These are phyloP conservation scores for Zygosaccharomyces gambellarensis DNA, from an alignment of 805 yeast species.

Conservation along the genomic window DNA sequence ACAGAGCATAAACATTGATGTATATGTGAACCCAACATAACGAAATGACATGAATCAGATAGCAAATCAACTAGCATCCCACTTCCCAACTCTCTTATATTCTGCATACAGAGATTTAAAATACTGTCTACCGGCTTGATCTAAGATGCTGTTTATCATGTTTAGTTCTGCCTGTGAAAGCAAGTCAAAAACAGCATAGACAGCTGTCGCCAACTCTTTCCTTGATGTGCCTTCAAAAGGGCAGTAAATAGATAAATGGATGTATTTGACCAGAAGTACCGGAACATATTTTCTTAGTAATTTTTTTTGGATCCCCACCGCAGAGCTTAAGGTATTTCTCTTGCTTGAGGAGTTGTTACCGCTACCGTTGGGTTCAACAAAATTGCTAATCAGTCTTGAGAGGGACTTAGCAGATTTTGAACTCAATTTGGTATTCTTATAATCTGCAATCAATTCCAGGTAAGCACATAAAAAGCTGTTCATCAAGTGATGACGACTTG, in stretches of 20 bases:
- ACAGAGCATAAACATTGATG: background rate
- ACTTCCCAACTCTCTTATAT: slow-evolving; percentile 73
- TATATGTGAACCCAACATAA: background rate
- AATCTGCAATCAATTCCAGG: slow-evolving; percentile 43
- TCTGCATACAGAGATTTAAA: slow-evolving; percentile 65
- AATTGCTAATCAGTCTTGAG: slow-evolving; percentile 56
- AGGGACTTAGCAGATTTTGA: slow-evolving; percentile 43
- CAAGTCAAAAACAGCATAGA: slow-evolving; percentile 63
- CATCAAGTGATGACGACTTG: slow-evolving; percentile 69
- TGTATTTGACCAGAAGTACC: slow-evolving; percentile 52
- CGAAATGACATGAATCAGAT: background rate
- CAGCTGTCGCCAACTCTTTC: slow-evolving; percentile 48
- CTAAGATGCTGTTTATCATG: slow-evolving; percentile 59
- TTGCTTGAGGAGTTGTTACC: slow-evolving; percentile 22
- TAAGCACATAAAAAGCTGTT: slow-evolving; percentile 45
- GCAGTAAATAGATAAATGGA: slow-evolving; percentile 46
- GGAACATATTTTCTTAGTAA: slow-evolving; percentile 63
- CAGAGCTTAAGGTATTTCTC: slow-evolving; percentile 45
- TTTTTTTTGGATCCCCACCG: slow-evolving; percentile 50
- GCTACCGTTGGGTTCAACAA: slow-evolving; percentile 62
- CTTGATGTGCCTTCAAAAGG: slow-evolving; percentile 46
- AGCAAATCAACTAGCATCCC: slow-evolving; percentile 45
- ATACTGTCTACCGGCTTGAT: slow-evolving; percentile 61
- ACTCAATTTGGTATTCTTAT: slow-evolving; percentile 18
- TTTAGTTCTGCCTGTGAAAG: slow-evolving; percentile 63